Base-by-base conservation (phyloP, 139 green algal genomes). In the Deuterostichococcus epilithicus region DNA sequence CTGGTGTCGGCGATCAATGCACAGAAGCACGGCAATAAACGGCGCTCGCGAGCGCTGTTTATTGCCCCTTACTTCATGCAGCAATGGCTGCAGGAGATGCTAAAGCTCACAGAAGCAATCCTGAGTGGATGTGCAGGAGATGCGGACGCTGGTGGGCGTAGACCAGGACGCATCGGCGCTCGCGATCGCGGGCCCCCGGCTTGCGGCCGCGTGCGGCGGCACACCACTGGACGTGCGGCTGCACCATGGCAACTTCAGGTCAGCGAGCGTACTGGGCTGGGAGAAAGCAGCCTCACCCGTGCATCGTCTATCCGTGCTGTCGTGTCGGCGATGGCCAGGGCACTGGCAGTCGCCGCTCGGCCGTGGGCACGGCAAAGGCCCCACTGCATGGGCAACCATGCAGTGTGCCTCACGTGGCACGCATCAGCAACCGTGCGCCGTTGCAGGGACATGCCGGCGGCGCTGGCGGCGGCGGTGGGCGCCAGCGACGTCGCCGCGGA, bases 91-190 rank as follows among this genome's bases (percentile, higher is more conserved):
- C 10, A 8, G 26, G 23, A 6, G 59, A 32, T 20, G 13, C 59
- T 34, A 30, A 30, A 32, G n/a, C 23, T 60, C n/a, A 26, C 30
- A 18, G 1, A 63, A 63, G 23, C 23, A 30, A 42, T 5, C 20
- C 36, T 52, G 47, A 18, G n/a, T 65, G 6, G 10, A 2, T 32
- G 15, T 81, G 22, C 82, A 92, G 83, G 92, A 97, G 81, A 60
- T 97, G 74, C 13, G 79, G 23, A 76, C 67, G 0, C 75, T 96
- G 26, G 73, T 97, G 22, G 93, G 93, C 18, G 87, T 98, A 34
- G 95, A 98, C 79, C 73, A 92, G 2, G 95, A 98, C 81, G 86
- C 90, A 2, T 80, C 75, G 0, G 94, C 95, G 0, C 92, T 92
- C 36, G 44, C 28, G 5, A 76, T 97, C 4, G 95, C 95, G 3